Conservation (phyloP, 176 grass and related monocot genomes). For the Areca catechu region DNA sequence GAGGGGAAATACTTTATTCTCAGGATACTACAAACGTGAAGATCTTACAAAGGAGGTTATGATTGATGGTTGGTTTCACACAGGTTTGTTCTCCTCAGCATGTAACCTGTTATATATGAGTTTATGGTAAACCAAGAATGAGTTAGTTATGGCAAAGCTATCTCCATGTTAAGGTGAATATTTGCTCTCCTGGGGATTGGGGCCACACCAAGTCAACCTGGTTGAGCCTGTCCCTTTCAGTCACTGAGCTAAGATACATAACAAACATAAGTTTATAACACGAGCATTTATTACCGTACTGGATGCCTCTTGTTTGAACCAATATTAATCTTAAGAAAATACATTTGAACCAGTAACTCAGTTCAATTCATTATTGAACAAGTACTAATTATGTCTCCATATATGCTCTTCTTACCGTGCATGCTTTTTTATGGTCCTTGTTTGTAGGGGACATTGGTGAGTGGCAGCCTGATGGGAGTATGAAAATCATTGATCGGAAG, state of each 20-base stretch:
- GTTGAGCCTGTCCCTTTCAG: too few relatives aligned
- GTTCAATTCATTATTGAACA: too few relatives aligned
- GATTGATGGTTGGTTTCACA: constrained; percentile 86
- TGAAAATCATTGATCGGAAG: constrained; percentile 92
- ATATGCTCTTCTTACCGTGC: constrained; percentile 4
- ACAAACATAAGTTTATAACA: too few relatives aligned
- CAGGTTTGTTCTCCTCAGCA: constrained; percentile 27
- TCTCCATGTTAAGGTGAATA: too few relatives aligned
- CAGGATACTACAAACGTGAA: constrained; percentile 71
- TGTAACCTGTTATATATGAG: neutral
- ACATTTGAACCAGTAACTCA: neutral
- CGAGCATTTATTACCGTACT: too few relatives aligned
- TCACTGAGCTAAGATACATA: too few relatives aligned
- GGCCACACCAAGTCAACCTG: too few relatives aligned
- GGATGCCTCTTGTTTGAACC: too few relatives aligned
- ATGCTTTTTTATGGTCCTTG: neutral
- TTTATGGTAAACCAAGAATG: too few relatives aligned
- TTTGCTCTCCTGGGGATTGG: too few relatives aligned
- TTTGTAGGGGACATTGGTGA: constrained; percentile 79
- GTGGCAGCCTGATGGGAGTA: constrained; percentile 79
- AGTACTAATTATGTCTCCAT: too few relatives aligned
- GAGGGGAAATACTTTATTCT: constrained; percentile 64
- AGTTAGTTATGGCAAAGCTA: too few relatives aligned
- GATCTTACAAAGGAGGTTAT: constrained; percentile 77
- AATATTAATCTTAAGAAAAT: neutral